phyloP scores from a whole-genome alignment of 129 eudicot genomes.

The Flaveria trinervia region DNA sequence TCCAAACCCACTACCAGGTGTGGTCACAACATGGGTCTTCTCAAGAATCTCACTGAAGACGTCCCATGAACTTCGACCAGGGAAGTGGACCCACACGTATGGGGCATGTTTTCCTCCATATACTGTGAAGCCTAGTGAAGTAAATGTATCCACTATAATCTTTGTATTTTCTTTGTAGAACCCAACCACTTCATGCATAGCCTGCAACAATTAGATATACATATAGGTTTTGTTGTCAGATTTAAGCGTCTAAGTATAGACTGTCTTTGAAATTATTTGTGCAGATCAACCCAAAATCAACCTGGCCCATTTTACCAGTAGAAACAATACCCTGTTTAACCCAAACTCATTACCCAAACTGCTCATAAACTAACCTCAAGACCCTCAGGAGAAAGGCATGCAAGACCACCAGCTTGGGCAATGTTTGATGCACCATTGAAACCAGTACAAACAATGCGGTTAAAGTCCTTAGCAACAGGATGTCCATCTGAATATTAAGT shows the following conservation, averaged over 20 bases:
- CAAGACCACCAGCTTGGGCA: conserved; percentile 94
- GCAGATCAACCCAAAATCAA: background rate
- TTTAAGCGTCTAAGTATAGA: background rate
- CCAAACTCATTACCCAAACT: background rate
- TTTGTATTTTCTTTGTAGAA: conserved; percentile 88
- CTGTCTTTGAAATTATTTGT: background rate
- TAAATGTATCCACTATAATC: conserved; percentile 86
- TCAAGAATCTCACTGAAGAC: conserved; percentile 89
- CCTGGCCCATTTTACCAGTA: background rate
- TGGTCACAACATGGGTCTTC: conserved; percentile 95
- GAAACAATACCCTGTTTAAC: background rate
- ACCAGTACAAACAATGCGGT: conserved; percentile 86
- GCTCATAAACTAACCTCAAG: conserved; percentile 51
- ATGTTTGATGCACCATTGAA: conserved; percentile 98
- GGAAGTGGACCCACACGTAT: conserved; percentile 94
- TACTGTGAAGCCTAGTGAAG: conserved; percentile 87
- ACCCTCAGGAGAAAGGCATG: conserved; percentile 90
- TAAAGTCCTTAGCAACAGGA: conserved; percentile 92
- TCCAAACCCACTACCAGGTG: conserved; percentile 98
- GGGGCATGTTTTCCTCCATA: conserved; percentile 96
- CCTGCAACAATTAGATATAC: conserved; percentile 50
- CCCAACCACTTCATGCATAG: conserved; percentile 82
- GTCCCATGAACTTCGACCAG: conserved; percentile 96
- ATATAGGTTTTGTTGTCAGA: background rate
- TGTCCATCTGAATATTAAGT: conserved; percentile 84